Percentiles rank a stretch among this genome's conserved stretches.
Evolutionary conservation across 2,329 filamentous ascomycete genomes (phyloP).

Genomic region (Colletotrichum plurivorum): DNA sequence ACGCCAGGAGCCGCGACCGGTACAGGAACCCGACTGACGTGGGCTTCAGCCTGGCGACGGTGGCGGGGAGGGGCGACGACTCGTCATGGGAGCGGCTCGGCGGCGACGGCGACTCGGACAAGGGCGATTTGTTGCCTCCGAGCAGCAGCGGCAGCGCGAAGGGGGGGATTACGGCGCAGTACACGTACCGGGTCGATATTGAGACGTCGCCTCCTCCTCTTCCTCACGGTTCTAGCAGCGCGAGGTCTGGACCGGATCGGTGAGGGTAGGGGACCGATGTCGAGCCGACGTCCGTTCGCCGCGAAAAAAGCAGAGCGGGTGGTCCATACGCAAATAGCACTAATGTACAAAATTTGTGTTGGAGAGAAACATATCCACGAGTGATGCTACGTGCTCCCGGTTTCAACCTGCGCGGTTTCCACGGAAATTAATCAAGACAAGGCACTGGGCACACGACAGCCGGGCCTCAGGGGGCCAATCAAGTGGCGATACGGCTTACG

Average conservation of each 20-base stretch:
- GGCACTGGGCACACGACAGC: slow-evolving; percentile 26
- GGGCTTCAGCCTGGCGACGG: slow-evolving; percentile 37
- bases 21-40: slow-evolving; percentile 38
- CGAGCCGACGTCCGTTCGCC: slow-evolving; percentile 9
- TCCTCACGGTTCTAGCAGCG: not conserved
- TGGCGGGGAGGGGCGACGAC: slow-evolving; percentile 36
- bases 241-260: slow-evolving; percentile 2
- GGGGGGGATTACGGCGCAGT: slow-evolving; percentile 36
- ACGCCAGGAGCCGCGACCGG: slow-evolving; percentile 27
- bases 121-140: slow-evolving; percentile 32
- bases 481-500: no score
- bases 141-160: not conserved
- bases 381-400: slow-evolving; percentile 4
- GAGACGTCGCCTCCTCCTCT: slow-evolving; percentile 5
- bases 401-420: slow-evolving; percentile 12
- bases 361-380: slow-evolving; percentile 12
- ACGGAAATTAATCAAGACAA: slow-evolving; percentile 21
- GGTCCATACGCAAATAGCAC: not conserved
- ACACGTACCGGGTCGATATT: slow-evolving; percentile 38
- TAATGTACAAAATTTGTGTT: slow-evolving; percentile 35
- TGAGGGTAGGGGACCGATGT: slow-evolving; percentile 13
- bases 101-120: slow-evolving; percentile 40
- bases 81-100: slow-evolving; percentile 38
- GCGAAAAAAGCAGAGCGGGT: not conserved
- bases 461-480: not conserved